Evolutionary conservation across 768 basidiomycete genomes (phyloP), one percentile per base, ranked within the genome.

Genomic region (Leucocoprinus birnbaumii): DNA sequence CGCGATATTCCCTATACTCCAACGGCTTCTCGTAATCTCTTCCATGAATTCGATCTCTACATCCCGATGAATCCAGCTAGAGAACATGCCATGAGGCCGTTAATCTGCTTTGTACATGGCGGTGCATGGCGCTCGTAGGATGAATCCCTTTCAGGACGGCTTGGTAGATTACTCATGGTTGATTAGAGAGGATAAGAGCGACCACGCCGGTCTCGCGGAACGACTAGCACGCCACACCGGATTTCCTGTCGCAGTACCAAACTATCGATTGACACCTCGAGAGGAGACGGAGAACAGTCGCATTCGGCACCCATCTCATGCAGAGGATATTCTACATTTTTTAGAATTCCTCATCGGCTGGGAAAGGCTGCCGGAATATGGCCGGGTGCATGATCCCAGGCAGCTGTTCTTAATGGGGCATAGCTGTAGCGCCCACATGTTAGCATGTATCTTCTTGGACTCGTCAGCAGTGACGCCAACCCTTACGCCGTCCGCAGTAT

Each of bases 371-470:
- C 31, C 59, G 7, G 60, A 50, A 24, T 16, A 56, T 18, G 63
- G 67, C 1, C 58, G 52, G 22, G 50, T 61, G 26, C 78, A 77
- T 51, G 74, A 80, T 62, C 67, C 74, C 2, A 57, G 61, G 25
- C 66, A 53, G 21, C 64, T 92, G 42, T 78, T 80, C 68, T 73
- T 91, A 41, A 72, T 90, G 22, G 90, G 89, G 11, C 91, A 93
- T 68, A 91, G 89, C 68, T 90, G 88, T 70, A 77, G 86, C 57
- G 88, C 91, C 1, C 91, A 94, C 67, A 92, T 93, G 77, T 71
- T 92, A 10, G 68, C 80, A 40, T 80, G 84, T 55, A 80, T 93
- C 26, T 78, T 91, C 65, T 74, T 92, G 55, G 73, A 81, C 62
- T 76, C 80, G 0, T 70, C 74, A 3, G 49, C 64, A 0, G 63